These are phyloP conservation scores for Closterium sp. DNA, from an alignment of 139 green algal species.

Conservation along the genomic window DNA sequence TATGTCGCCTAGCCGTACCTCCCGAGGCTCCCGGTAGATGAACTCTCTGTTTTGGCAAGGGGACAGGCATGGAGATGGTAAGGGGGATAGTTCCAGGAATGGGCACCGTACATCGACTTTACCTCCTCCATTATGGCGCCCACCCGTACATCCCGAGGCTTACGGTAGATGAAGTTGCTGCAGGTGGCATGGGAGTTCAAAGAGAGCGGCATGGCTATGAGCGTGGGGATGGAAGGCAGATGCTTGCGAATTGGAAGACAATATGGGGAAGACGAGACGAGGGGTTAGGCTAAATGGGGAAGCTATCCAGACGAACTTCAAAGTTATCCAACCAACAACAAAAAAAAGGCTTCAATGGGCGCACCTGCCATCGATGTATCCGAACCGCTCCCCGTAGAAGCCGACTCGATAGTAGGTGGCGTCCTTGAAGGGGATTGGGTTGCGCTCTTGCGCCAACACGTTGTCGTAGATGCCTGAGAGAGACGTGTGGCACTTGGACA, in stretches of 20 bases:
- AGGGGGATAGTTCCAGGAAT: constrained; percentile 37
- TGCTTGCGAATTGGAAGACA: not conserved
- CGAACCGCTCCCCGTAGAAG: constrained; percentile 48
- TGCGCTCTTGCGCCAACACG: constrained; percentile 36
- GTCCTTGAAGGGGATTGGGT: constrained; percentile 42
- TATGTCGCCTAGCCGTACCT: constrained; percentile 48
- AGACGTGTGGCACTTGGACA: constrained; percentile 31
- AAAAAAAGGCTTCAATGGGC: not conserved
- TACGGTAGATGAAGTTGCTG: constrained; percentile 45
- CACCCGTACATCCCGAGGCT: constrained; percentile 38
- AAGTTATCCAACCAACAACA: not conserved
- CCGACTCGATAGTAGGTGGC: constrained; percentile 49
- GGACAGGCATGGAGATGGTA: constrained; percentile 16
- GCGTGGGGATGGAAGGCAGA: constrained; percentile 33
- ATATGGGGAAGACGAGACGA: not conserved
- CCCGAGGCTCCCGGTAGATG: constrained; percentile 44
- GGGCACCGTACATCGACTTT: constrained; percentile 18
- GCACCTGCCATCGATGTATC: constrained; percentile 24
- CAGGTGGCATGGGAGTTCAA: not conserved
- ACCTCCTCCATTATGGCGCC: constrained; percentile 49
- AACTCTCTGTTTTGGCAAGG: constrained; percentile 15
- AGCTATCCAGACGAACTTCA: not conserved
- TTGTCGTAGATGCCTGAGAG: constrained; percentile 33
- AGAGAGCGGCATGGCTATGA: constrained; percentile 12
- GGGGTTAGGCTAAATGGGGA: not conserved